phyloP scores from a whole-genome alignment of 2,329 filamentous ascomycete species.

The Cercospora sp. region DNA sequence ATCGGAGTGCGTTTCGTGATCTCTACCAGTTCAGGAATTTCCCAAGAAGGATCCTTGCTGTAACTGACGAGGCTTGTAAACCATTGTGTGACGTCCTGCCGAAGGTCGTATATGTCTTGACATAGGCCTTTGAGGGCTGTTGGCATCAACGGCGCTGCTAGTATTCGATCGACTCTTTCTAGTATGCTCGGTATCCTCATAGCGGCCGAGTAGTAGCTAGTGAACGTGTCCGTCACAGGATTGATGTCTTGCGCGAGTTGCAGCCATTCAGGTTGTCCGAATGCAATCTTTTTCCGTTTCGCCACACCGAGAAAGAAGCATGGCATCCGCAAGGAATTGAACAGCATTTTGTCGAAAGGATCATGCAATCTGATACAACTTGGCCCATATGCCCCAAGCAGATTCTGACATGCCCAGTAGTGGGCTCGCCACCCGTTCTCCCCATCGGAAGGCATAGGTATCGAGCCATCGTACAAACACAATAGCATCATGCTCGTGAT shows the following conservation, averaged over 20 bases:
- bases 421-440: slow-evolving; percentile 13
- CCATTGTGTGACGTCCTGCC: neutral
- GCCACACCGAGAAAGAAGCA: slow-evolving; percentile 19
- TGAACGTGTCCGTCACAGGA: slow-evolving; percentile 5
- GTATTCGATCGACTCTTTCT: slow-evolving; percentile 5
- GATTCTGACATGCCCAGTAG: slow-evolving; percentile 16
- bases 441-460: slow-evolving; percentile 10
- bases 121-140: neutral
- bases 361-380: slow-evolving; percentile 15
- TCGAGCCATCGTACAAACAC: slow-evolving; percentile 19
- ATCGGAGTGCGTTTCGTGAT: neutral
- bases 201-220: slow-evolving; percentile 9
- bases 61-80: neutral
- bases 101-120: slow-evolving; percentile 1
- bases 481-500: slow-evolving; percentile 20
- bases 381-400: slow-evolving; percentile 15
- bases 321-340: slow-evolving; percentile 18
- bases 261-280: slow-evolving; percentile 16
- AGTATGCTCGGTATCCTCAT: slow-evolving; percentile 16
- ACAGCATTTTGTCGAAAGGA: slow-evolving; percentile 20
- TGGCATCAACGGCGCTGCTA: neutral
- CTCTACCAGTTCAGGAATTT: slow-evolving; percentile 12
- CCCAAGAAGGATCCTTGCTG: neutral
- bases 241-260: slow-evolving; percentile 1
- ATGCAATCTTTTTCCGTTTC: slow-evolving; percentile 13